Evolutionary conservation across 2,329 filamentous ascomycete genomes (phyloP).

Genomic region (Aspergillus fructus): DNA sequence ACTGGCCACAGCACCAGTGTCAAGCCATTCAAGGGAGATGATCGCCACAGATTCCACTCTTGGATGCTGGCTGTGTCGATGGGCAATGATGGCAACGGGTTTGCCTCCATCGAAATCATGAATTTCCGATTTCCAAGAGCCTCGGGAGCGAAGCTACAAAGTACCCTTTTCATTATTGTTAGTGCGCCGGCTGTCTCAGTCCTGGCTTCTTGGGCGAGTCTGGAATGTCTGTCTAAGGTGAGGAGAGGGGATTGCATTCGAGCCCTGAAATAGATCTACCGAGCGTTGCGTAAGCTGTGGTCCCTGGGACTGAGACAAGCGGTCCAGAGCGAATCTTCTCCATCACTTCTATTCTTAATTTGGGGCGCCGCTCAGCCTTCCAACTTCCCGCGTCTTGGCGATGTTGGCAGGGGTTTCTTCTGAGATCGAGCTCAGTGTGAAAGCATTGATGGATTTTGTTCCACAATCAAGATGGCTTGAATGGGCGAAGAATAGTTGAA

Average conservation of each 20-base stretch:
- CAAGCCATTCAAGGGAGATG: neutral
- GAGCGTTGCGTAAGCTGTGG: slow-evolving; percentile 25
- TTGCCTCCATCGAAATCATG: neutral
- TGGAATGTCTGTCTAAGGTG: slow-evolving; percentile 6
- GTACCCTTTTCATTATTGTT: neutral
- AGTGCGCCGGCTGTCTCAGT: neutral
- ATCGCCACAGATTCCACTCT: slow-evolving; percentile 7
- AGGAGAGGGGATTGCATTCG: slow-evolving; percentile 2
- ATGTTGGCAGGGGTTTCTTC: neutral
- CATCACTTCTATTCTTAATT: slow-evolving; percentile 20
- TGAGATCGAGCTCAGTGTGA: neutral
- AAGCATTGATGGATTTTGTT: no score
- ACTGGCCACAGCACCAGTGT: neutral
- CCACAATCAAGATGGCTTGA: no score
- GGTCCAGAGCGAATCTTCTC: slow-evolving; percentile 1
- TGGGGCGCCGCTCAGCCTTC: slow-evolving; percentile 3
- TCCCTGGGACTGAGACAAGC: slow-evolving; percentile 11
- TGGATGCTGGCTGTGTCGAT: neutral
- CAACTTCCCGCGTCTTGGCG: slow-evolving; percentile 17
- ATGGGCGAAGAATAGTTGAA: no score
- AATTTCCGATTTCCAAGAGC: neutral
- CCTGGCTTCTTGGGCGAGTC: slow-evolving; percentile 8
- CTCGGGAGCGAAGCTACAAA: neutral
- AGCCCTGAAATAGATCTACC: slow-evolving; percentile 7
- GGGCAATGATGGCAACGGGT: neutral